Evolutionary conservation across 2,329 filamentous ascomycete genomes (phyloP), one percentile per base, ranked within the genome.

Genomic region (Aureobasidium sp.): DNA sequence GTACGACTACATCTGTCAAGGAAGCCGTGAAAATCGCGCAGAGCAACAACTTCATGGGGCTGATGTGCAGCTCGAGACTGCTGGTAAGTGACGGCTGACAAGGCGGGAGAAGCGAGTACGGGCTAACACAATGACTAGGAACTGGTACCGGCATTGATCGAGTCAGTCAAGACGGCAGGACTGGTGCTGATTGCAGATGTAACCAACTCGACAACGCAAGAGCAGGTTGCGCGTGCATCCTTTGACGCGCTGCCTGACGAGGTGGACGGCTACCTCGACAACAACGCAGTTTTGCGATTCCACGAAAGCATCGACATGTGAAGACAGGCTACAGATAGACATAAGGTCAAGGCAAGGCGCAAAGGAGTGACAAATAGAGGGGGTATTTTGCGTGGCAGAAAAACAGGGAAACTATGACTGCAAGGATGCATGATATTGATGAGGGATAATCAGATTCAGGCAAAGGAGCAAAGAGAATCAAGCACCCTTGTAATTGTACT

Each of bases 31-130:
- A 92, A 66, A 91, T 96, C 71, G 92, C 93, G 25, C 89, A 95
- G 75, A 90, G 87, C 72, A 99, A 99, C 73, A 99, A 99, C 73
- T 90, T 99, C 67, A 99, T 99, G 94, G 94, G 94, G 3, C 74
- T 99, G 70, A 90, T 97, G 64, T 97, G 92, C 76, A 91, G 87
- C 68, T 93, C 90, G 36, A 84, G 88, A 67, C 80, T 99, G 66
- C 76, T 99, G 79, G 91, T 95, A 81, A 70, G 87, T 82, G 41
- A 62, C n/a, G 17, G 39, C 36, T 20, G 20, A 42, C 48, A 37
- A 44, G 49, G 9, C 3, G 11, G 22, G 25, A 37, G 37, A n/a
- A 15, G 25, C n/a, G 27, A 34, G n/a, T 31, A 25, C 27, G 48
- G 63, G 20, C 62, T 68, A 62, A 67, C 65, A 66, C 8, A 17